phyloP scores from a whole-genome alignment of 257 asterid species.

The Solanum chiquidenum region DNA sequence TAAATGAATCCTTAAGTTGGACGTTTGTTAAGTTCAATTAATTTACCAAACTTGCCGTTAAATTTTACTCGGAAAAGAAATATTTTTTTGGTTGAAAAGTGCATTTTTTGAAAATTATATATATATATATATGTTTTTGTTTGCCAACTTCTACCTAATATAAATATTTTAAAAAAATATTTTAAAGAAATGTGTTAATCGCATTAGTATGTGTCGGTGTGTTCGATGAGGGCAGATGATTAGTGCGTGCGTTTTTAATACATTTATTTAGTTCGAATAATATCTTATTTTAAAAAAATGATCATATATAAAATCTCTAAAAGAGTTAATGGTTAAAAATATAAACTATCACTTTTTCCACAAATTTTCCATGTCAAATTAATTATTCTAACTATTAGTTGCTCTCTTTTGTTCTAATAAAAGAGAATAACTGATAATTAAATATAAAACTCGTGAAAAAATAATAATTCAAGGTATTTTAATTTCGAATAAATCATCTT shows the following conservation, averaged over 20 bases:
- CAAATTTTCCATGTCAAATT: too few species aligned
- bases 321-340: too few species aligned
- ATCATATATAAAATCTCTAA: too few species aligned
- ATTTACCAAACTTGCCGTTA: neutral
- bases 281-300: too few species aligned
- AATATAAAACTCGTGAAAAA: too few species aligned
- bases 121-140: neutral
- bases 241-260: neutral
- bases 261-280: neutral
- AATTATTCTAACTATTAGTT: too few species aligned
- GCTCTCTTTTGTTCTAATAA: too few species aligned
- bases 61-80: neutral
- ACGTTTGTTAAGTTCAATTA: neutral
- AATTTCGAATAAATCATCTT: too few species aligned
- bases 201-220: neutral
- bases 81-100: neutral
- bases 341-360: too few species aligned
- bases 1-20: neutral
- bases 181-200: neutral
- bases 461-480: too few species aligned
- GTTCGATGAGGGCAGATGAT: neutral
- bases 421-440: too few species aligned
- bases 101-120: neutral
- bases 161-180: neutral
- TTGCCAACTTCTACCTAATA: neutral